These are phyloP conservation scores for Terana coerulea DNA, from an alignment of 768 basidiomycete genomes.

Conservation along the genomic window DNA sequence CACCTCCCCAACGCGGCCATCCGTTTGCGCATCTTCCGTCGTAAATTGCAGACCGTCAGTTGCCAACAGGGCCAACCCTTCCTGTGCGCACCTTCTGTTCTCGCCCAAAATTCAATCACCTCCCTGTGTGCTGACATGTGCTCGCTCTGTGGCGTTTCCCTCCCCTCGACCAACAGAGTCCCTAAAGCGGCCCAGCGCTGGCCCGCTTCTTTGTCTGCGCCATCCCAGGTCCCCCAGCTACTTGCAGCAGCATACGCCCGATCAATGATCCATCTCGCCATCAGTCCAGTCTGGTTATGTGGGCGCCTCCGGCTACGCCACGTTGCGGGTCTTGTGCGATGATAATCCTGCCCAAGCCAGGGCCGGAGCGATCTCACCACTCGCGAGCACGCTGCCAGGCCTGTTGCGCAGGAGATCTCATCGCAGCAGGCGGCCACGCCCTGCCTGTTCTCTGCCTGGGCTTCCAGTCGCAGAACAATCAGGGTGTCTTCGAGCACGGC, in stretches of 20 bases:
- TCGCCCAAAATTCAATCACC: constrained; percentile 4
- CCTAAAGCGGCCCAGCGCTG: neutral
- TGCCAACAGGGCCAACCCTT: constrained; percentile 2
- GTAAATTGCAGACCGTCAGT: constrained; percentile 1
- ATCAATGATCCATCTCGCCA: neutral
- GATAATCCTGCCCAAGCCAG: neutral
- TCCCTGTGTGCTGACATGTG: constrained; percentile 11
- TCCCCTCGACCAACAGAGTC: neutral
- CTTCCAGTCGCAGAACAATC: neutral
- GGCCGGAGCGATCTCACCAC: neutral
- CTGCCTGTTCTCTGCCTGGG: neutral
- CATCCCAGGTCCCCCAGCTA: neutral
- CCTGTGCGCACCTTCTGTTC: constrained; percentile 9
- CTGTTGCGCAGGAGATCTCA: neutral
- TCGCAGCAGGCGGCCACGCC: neutral
- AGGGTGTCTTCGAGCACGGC: constrained; percentile 4
- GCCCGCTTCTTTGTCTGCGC: neutral
- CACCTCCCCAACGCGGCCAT: too few species aligned
- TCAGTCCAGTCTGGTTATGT: neutral
- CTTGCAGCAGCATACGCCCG: neutral
- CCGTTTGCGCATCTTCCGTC: neutral
- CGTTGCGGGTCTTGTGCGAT: constrained; percentile 5
- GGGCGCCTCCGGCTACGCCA: constrained; percentile 1
- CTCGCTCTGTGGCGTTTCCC: constrained; percentile 16
- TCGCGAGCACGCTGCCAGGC: neutral